These are phyloP conservation scores for Paecilomyces sp. DNA, from an alignment of 2,329 filamentous ascomycete genomes.

Conservation along the genomic window DNA sequence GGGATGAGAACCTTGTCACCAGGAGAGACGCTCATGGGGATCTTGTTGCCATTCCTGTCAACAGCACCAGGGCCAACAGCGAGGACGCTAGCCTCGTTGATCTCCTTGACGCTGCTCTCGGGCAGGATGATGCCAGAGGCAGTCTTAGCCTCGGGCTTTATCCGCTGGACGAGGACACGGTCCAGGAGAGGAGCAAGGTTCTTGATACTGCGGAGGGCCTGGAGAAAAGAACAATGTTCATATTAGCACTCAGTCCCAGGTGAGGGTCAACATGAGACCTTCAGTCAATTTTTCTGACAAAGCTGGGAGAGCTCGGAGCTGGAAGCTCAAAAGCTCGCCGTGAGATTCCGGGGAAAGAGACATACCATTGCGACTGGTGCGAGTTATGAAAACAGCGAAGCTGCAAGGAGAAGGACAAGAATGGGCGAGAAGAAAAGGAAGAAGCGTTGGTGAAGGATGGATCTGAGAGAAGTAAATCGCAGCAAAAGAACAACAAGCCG, in stretches of 20 bases:
- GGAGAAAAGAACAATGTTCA: slow-evolving; percentile 4
- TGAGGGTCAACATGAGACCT: background rate
- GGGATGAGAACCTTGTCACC: slow-evolving; percentile 96
- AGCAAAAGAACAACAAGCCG: slow-evolving; percentile 21
- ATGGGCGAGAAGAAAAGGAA: slow-evolving; percentile 2
- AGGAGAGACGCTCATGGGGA: slow-evolving; percentile 71
- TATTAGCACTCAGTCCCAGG: slow-evolving; percentile 1
- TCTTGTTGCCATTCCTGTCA: slow-evolving; percentile 81
- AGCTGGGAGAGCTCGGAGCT: slow-evolving; percentile 1
- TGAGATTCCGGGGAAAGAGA: background rate
- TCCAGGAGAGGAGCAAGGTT: slow-evolving; percentile 91
- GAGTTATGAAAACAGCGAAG: slow-evolving; percentile 7
- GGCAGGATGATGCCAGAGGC: slow-evolving; percentile 96
- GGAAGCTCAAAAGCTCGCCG: background rate
- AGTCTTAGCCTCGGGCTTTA: slow-evolving; percentile 96
- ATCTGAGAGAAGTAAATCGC: slow-evolving; percentile 21
- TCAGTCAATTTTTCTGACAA: slow-evolving; percentile 3
- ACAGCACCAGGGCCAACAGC: slow-evolving; percentile 86
- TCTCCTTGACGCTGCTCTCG: slow-evolving; percentile 92
- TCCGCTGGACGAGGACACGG: slow-evolving; percentile 93
- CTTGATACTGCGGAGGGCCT: slow-evolving; percentile 86
- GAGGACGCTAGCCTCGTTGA: slow-evolving; percentile 94
- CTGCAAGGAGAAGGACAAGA: background rate
- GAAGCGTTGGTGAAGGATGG: slow-evolving; percentile 9
- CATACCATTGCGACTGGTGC: slow-evolving; percentile 18